Conservation (phyloP, 441 rosid species). For the Euphorbia schlechtendalii region DNA sequence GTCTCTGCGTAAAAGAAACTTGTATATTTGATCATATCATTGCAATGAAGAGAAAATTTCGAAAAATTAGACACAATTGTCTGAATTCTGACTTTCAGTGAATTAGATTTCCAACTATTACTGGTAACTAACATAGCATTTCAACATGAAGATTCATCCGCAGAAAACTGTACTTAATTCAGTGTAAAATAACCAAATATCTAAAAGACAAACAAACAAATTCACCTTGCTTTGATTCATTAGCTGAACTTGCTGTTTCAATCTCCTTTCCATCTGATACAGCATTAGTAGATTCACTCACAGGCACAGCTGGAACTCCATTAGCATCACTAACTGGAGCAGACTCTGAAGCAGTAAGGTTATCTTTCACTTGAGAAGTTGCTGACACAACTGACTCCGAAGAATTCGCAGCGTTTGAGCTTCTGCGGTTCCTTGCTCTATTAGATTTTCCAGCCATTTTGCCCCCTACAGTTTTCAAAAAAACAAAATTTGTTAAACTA, state of each 20-base stretch:
- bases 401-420: constrained; percentile 31
- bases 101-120: background rate
- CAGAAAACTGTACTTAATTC: background rate
- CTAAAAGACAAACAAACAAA: background rate
- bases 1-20: background rate
- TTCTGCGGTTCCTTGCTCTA: constrained; percentile 62
- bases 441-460: constrained; percentile 90
- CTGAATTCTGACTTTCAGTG: no score
- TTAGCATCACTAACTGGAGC: constrained; percentile 27
- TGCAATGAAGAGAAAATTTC: background rate
- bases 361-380: constrained; percentile 30
- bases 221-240: constrained; percentile 75
- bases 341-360: constrained; percentile 27
- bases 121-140: background rate
- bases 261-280: no score
- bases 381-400: constrained; percentile 30
- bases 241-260: constrained; percentile 30
- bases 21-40: background rate
- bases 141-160: background rate
- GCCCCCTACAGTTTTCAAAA: constrained; percentile 8
- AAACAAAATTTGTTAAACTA: background rate
- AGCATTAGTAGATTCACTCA: no score
- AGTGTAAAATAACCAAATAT: background rate
- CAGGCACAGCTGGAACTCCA: no score
- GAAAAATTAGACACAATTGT: no score